Evolutionary conservation across 202 grass and related monocot species (phyloP), one percentile per base, ranked within the genome.

Genomic region (Saccharum hybrid): DNA sequence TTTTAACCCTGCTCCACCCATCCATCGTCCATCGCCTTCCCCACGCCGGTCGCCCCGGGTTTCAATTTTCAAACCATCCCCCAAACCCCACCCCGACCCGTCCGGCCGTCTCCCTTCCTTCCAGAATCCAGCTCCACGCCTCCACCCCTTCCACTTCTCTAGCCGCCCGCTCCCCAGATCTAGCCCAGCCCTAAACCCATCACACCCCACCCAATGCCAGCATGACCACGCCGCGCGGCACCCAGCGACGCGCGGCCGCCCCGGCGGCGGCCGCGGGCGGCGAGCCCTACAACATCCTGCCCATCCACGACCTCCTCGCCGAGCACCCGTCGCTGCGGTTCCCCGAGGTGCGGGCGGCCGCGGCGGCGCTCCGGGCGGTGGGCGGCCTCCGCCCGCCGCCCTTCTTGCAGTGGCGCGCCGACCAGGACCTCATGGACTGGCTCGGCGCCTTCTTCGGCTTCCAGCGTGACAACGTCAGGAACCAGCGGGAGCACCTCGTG

Each of bases 401-500:
- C 8, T 86, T 37, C 82, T 34, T 71, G 38, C 80, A 63, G 41
- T 85, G 91, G 89, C 89, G 85, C 89, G 89, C 51, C 10, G 88
- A 82, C 78, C 85, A 84, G 65, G 96, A 98, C 89, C 81, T 96
- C 69, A 88, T 98, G 80, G 96, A 96, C 81, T 98, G 96, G 96
- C 89, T 98, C 26, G 91, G 96, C 54, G 67, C 81, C 71, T 98
- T 90, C 88, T 98, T 98, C 75, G 92, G 96, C 38, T 98, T 98
- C 89, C 96, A 98, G 93, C 87, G 89, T 0, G 96, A 96, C 86
- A 98, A 88, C 89, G 93, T 98, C 51, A 72, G 93, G 22, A 98
- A 98, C 89, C 96, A 99, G 89, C 91, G 93, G 46, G 96, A 99
- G 89, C 93, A 99, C 76, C 86, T 99, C 23, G 90, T 99, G 36